Conservation (phyloP, 2,329 filamentous ascomycete species). For the Penicillium frequentans region DNA sequence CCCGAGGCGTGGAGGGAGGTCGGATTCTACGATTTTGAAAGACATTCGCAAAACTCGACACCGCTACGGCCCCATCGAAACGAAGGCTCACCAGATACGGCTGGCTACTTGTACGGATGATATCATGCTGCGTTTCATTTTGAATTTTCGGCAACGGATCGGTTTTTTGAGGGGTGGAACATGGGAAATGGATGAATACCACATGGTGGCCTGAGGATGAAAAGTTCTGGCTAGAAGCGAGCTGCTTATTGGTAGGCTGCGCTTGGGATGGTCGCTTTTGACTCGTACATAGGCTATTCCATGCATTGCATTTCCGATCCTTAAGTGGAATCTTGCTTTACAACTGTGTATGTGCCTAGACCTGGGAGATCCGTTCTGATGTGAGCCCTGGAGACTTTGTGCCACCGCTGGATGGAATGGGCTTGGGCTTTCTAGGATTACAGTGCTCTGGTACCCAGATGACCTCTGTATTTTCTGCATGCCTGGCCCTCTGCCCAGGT, state of each 20-base stretch:
- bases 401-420: neutral
- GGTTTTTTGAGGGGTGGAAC: constrained; percentile 20
- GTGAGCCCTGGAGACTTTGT: neutral
- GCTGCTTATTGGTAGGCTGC: constrained; percentile 14
- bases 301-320: constrained; percentile 29
- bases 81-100: constrained; percentile 25
- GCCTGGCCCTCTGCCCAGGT: neutral
- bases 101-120: constrained; percentile 32
- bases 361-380: neutral
- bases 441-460: neutral
- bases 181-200: constrained; percentile 23
- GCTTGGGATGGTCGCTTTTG: constrained; percentile 20
- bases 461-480: neutral
- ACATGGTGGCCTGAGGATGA: constrained; percentile 23
- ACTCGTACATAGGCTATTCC: constrained; percentile 28
- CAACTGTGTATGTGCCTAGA: neutral
- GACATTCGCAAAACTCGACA: constrained; percentile 21
- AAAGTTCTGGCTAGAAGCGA: constrained; percentile 19
- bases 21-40: constrained; percentile 24
- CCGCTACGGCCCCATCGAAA: constrained; percentile 24
- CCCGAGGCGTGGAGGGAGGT: constrained; percentile 23
- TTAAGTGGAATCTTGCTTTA: constrained; percentile 13
- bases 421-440: neutral
- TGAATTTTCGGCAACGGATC: constrained; percentile 28
- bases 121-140: constrained; percentile 29